Conservation (phyloP, 176 grass and related monocot species). For the Tillandsia leiboldiana region DNA sequence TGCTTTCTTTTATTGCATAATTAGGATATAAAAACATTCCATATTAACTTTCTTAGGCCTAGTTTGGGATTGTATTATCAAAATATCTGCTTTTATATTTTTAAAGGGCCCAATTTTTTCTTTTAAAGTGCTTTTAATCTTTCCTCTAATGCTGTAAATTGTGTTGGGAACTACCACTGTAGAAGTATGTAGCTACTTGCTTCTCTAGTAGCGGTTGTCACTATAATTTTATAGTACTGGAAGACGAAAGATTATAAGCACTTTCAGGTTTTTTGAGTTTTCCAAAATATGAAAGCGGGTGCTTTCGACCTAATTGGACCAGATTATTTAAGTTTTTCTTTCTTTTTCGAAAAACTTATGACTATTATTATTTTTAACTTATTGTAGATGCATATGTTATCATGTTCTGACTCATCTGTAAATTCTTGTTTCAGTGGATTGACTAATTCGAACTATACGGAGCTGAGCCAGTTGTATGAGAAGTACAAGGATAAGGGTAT, state of each 20-base stretch:
- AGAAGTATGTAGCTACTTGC: too few relatives aligned
- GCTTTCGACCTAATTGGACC: neutral
- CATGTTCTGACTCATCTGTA: neutral
- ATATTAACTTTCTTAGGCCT: neutral
- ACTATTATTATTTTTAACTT: neutral
- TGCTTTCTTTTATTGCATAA: neutral
- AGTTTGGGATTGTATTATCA: neutral
- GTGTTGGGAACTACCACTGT: too few relatives aligned
- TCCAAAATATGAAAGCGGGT: too few relatives aligned
- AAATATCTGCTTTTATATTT: too few relatives aligned
- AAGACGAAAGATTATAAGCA: too few relatives aligned
- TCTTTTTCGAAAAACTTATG: neutral
- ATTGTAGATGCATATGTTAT: neutral
- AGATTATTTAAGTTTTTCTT: neutral
- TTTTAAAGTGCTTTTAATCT: too few relatives aligned
- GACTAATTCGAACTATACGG: slow-evolving; percentile 91
- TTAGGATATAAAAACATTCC: neutral
- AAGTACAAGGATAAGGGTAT: slow-evolving; percentile 87
- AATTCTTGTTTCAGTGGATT: slow-evolving; percentile 53
- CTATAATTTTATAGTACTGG: too few relatives aligned
- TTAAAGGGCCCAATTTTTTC: too few relatives aligned
- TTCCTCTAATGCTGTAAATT: too few relatives aligned
- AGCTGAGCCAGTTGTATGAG: slow-evolving; percentile 72
- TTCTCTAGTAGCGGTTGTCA: too few relatives aligned
- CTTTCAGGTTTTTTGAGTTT: too few relatives aligned